Base-by-base conservation (phyloP, 129 eudicot species). In the Calendula officinalis region DNA sequence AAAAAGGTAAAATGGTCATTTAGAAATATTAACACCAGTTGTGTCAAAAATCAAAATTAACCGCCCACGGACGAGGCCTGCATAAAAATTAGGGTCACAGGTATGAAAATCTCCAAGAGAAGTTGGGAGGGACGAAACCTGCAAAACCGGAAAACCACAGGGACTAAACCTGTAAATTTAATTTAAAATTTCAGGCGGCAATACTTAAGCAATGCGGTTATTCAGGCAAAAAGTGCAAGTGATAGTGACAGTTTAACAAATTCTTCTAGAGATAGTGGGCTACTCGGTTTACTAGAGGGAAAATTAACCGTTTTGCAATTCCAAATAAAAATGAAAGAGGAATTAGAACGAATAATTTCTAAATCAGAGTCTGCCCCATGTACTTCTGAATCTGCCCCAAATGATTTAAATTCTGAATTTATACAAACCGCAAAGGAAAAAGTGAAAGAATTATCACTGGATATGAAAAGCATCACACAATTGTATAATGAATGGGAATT, bases 201-300 rank as follows among this genome's bases (percentile, higher is more conserved):
- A 60, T 94, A 88, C 95, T 60, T 94, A 62, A 88, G 95, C 64
- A 88, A 82, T 62, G 95, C 99, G 66, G 97, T 88, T 53, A 83
- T 94, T 39, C 99, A 94, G 80, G 99, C 97, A 6, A 94, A 94
- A 84, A 88, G 95, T 78, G 95, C 91, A 46, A 79, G 79, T 68
- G 87, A 81, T 38, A 56, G 52, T 64, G 97, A 83, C 34, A 69
- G 84, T 47, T 41, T 73, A 5, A 64, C 72, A 70, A 76, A 77
- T 70, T 75, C 99, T 54, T 69, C 89, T 27, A 82, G 83, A 67
- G 87, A 92, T 60, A 81, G 69, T 61, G 99, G 99, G 14, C 82
- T 94, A 17, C 87, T 88, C 66, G 97, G 83, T 80, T 81, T 94
- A 52, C 96, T 94, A 17, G 99, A 94, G 59, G 99, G 96, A 22